phyloP scores from a whole-genome alignment of 176 grass and related monocot genomes.

The Poa annua region DNA sequence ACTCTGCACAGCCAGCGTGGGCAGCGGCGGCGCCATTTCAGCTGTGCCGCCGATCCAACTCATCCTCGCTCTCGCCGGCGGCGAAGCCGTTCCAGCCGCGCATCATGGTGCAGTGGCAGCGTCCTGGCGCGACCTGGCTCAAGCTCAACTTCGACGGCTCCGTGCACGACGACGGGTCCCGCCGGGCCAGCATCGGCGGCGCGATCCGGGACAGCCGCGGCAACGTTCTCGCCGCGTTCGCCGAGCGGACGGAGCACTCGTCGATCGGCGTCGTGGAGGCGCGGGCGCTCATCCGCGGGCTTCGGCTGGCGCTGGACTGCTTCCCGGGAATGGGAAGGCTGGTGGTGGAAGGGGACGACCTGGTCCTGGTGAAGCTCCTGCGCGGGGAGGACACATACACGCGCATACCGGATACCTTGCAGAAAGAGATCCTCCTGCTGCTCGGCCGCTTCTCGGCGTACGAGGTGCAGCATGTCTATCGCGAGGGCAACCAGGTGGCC shows the following conservation, averaged over 20 bases:
- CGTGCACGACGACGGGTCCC: not conserved
- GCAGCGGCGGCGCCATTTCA: too few relatives aligned
- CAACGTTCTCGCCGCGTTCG: not conserved
- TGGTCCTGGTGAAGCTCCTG: conserved; percentile 9
- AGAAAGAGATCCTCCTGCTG: not conserved
- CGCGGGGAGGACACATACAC: not conserved
- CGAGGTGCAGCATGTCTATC: conserved; percentile 6
- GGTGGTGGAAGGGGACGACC: conserved; percentile 19
- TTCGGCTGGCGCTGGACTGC: not conserved
- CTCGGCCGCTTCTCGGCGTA: not conserved
- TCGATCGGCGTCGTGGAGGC: conserved; percentile 21
- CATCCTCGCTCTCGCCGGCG: not conserved
- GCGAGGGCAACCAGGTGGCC: conserved; percentile 1
- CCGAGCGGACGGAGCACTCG: not conserved
- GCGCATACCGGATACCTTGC: not conserved
- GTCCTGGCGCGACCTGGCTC: not conserved
- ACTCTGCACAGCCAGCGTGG: too few relatives aligned
- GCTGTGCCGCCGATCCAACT: too few relatives aligned
- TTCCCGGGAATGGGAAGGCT: not conserved
- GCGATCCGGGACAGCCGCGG: not conserved
- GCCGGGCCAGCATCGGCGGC: not conserved
- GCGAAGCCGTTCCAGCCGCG: not conserved
- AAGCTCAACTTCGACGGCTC: not conserved
- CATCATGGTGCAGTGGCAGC: not conserved
- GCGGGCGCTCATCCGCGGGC: conserved; percentile 6